phyloP scores from a whole-genome alignment of 192 early-diverging fungal species.

The Piromyces sp. region DNA sequence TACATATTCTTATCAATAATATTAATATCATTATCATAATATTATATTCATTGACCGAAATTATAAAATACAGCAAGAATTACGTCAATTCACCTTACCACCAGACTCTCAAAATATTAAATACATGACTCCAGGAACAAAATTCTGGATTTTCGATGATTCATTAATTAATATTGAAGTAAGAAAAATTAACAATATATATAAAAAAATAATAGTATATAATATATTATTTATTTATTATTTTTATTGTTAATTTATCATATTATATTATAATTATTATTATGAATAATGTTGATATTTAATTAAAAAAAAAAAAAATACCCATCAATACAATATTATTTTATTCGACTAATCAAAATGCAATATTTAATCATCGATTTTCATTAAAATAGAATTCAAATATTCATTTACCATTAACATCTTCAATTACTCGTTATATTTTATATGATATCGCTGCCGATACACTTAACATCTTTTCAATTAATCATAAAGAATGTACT shows the following conservation, averaged over 20 bases:
- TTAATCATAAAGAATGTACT: constrained; percentile 83
- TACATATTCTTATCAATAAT: too few species aligned
- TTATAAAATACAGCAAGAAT: not conserved
- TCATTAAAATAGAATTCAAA: not conserved
- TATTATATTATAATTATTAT: too few species aligned
- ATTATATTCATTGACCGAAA: too few species aligned
- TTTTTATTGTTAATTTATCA: too few species aligned
- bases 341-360: too few species aligned
- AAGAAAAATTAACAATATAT: not conserved
- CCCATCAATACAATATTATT: too few species aligned
- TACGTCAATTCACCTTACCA: not conserved
- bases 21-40: too few species aligned
- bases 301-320: too few species aligned
- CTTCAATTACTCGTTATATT: constrained; percentile 32
- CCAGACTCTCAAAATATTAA: not conserved
- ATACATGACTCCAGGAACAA: not conserved
- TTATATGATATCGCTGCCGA: constrained; percentile 67
- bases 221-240: too few species aligned
- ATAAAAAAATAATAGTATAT: too few species aligned
- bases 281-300: too few species aligned
- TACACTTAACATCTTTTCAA: constrained; percentile 61
- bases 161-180: not conserved
- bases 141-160: not conserved
- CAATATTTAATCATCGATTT: too few species aligned
- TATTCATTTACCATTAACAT: not conserved